These are phyloP conservation scores for Scheffersomyces amazonensis DNA, from an alignment of 805 yeast species.

Conservation along the genomic window DNA sequence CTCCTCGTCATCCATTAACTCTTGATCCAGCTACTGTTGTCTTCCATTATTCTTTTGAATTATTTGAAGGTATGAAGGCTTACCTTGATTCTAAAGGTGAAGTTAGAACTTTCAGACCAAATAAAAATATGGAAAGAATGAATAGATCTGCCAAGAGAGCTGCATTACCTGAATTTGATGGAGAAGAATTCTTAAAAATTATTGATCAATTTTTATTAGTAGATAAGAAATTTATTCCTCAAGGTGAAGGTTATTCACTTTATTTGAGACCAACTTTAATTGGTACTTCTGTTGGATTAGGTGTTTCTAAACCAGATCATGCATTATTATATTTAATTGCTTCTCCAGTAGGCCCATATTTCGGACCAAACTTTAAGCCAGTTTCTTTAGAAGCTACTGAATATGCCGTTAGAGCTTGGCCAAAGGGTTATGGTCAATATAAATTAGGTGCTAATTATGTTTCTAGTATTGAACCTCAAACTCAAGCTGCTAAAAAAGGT, in stretches of 20 bases:
- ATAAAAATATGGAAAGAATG: slow-evolving; percentile 89
- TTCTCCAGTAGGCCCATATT: slow-evolving; percentile 96
- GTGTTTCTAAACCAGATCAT: slow-evolving; percentile 77
- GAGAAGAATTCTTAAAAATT: slow-evolving; percentile 69
- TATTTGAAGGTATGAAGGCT: slow-evolving; percentile 96
- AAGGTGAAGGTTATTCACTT: slow-evolving; percentile 83
- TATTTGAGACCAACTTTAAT: slow-evolving; percentile 94
- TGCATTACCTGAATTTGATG: slow-evolving; percentile 83
- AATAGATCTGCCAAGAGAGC: slow-evolving; percentile 85
- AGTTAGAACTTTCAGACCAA: slow-evolving; percentile 84
- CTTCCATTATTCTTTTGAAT: slow-evolving; percentile 91
- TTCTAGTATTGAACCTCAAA: slow-evolving; percentile 89
- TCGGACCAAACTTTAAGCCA: slow-evolving; percentile 90
- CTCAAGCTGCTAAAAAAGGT: slow-evolving; percentile 86
- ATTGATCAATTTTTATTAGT: slow-evolving; percentile 72
- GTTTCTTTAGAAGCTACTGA: slow-evolving; percentile 93
- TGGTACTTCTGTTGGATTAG: slow-evolving; percentile 86
- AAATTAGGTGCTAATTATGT: slow-evolving; percentile 98
- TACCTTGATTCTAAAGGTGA: slow-evolving; percentile 63
- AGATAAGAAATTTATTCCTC: slow-evolving; percentile 79
- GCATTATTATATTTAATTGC: slow-evolving; percentile 86
- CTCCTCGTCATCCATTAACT: slow-evolving; percentile 73
- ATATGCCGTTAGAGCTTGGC: slow-evolving; percentile 98
- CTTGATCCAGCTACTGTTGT: slow-evolving; percentile 90
- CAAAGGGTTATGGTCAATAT: slow-evolving; percentile 96